These are phyloP conservation scores for Aspergillus egyptiacus DNA, from an alignment of 495 filamentous ascomycete genomes.

Conservation along the genomic window DNA sequence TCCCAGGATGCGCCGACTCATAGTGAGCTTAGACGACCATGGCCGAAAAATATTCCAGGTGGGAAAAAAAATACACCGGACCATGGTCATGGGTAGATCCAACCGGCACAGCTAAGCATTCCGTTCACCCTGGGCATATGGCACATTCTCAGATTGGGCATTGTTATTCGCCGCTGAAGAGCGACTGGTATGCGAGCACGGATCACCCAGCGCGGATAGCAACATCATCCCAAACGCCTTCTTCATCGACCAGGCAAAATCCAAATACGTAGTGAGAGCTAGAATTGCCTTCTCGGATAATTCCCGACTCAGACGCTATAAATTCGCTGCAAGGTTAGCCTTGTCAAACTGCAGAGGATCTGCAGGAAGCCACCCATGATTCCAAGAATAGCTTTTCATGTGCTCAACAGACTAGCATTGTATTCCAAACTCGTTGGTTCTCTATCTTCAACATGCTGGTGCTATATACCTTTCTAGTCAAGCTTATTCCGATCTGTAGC, in stretches of 20 bases:
- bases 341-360: not conserved
- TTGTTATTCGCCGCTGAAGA: slow-evolving; percentile 3
- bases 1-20: not conserved
- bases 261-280: not conserved
- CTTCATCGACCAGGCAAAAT: not conserved
- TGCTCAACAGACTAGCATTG: not conserved
- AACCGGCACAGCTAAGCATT: slow-evolving; percentile 10
- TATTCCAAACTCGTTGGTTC: not conserved
- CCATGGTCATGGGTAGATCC: not conserved
- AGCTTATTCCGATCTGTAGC: slow-evolving; percentile 21
- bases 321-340: not conserved
- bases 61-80: slow-evolving; percentile 1
- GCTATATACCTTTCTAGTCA: slow-evolving; percentile 16
- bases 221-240: slow-evolving; percentile 1
- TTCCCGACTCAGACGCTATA: not conserved
- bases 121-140: slow-evolving; percentile 7
- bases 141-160: not conserved
- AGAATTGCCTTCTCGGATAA: not conserved
- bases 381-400: not conserved
- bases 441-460: slow-evolving; percentile 2
- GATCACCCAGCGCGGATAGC: not conserved
- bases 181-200: slow-evolving; percentile 16
- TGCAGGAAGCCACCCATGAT: not conserved
- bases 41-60: slow-evolving; percentile 5
- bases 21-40: slow-evolving; percentile 3